A percentile compares a stretch with the other conserved stretches of the same genome.
phyloP scores from a whole-genome alignment of 176 grass and related monocot genomes.

The Metroxylon sagu region DNA sequence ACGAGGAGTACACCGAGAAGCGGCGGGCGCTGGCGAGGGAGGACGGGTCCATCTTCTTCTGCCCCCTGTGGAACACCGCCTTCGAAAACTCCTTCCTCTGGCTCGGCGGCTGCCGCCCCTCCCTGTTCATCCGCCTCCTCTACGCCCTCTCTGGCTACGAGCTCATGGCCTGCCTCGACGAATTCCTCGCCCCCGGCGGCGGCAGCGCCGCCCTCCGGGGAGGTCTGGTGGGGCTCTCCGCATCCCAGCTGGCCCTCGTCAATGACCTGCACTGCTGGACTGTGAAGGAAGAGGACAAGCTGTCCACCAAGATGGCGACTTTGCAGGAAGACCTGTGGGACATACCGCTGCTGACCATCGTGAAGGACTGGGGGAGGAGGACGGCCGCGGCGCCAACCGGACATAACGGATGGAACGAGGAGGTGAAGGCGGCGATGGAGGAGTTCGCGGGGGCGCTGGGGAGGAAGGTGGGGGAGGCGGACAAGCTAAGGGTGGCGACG shows the following conservation, averaged over 20 bases:
- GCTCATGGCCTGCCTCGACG: conserved; percentile 17
- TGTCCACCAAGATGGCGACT: conserved; percentile 36
- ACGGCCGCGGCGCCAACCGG: not conserved
- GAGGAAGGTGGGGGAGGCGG: conserved; percentile 45
- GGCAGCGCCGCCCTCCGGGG: not conserved
- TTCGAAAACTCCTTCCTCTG: conserved; percentile 1
- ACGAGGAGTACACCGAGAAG: not conserved
- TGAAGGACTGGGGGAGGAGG: conserved; percentile 18
- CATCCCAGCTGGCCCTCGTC: conserved; percentile 36
- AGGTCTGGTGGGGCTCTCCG: conserved; percentile 31
- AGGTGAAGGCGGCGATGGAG: conserved; percentile 37
- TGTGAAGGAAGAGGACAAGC: conserved; percentile 33
- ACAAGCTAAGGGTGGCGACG: conserved; percentile 41
- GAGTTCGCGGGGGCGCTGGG: conserved; percentile 27
- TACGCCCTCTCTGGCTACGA: not conserved
- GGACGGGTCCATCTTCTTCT: not conserved
- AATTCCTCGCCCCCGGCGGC: conserved; percentile 8
- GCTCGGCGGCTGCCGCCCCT: not conserved
- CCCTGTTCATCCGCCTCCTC: not conserved
- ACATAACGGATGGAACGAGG: conserved; percentile 3
- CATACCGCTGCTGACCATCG: conserved; percentile 53
- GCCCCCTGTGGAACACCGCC: not conserved
- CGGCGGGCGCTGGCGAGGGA: not conserved
- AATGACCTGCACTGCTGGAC: conserved; percentile 55
- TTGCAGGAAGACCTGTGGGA: conserved; percentile 65